Evolutionary conservation across 805 yeast genomes (phyloP), one percentile per base, ranked within the genome.

Genomic region (Nakazawaea wyomingensis): DNA sequence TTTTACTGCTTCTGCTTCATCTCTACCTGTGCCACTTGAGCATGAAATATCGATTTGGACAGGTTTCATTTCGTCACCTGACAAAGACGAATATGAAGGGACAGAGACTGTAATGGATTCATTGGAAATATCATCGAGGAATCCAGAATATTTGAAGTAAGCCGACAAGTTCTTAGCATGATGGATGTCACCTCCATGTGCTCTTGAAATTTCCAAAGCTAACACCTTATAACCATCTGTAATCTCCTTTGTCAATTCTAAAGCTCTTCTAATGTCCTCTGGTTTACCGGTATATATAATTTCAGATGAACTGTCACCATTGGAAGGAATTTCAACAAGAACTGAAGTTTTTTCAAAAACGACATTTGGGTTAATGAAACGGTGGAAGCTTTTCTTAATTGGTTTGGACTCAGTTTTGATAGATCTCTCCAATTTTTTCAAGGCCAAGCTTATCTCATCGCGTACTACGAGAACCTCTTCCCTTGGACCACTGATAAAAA

Each of bases 111-210:
- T 76, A 32, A 61, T 57, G 45, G 59, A 48, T 31, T 62, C 56
- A 45, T 55, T 45, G 61, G 82, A 56, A 59, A 74, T 54, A 50
- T 67, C 55, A 53, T 62, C 59, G 50, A 83, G 72, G 29, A 66
- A 58, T 26, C 76, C 73, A 45, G 76, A 66, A 48, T 74, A 68
- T 43, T 65, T 59, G 51, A 93, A 82, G 59, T 71, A 85, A 10
- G 82, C 71, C 34, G 88, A 82, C 45, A 93, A 69, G 32, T 80
- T 74, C 48, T 78, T 76, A 8, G 96, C 96, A 55, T 93, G 98
- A 14, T 67, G 60, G 41, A 76, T 57, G 56, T 86, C 78, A 50
- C 85, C 86, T 55, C 88, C 85, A 60, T 93, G 97, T 24, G 98
- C 96, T 62, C 77, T 82, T 9, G 95, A 80, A 61, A 93, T 81